Evolutionary conservation across 2,329 filamentous ascomycete genomes (phyloP), one percentile per base, ranked within the genome.

Genomic region (Verticillium alfalfae): DNA sequence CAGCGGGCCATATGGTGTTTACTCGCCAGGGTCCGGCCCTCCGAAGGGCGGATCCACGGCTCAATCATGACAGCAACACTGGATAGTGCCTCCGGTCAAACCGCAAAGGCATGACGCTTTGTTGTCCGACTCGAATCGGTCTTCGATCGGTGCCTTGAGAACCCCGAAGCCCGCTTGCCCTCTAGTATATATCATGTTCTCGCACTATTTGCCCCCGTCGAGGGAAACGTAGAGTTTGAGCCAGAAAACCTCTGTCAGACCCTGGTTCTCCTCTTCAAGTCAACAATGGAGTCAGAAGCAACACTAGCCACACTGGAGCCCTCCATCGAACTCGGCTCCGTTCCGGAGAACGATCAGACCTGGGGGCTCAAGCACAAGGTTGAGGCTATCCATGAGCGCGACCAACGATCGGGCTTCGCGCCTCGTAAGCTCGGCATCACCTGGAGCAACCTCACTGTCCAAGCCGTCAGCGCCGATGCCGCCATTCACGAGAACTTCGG

Each of bases 401-500:
- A 82, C 18, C 67, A 75, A 18, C 73, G 75, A 3, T 81, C 81
- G 4, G 78, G 79, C 2, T 75, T 80, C 62, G 81, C 79, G 34
- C 70, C 74, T 9, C 77, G 81, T 41, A 75, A 81, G 67, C 78
- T 89, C 3, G 88, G 88, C 31, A 79, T 91, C 0, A 85, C 88
- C 1, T 91, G 87, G 84, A 78, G 84, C 65, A 78, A 86, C 61
- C 76, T 91, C 56, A 88, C 79, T 0, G 88, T 91, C 18, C 79
- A 86, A 60, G 88, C 84, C 16, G 76, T 84, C 70, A 82, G 83
- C 34, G 76, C 86, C 15, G 84, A 88, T 34, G 83, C 87, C 2
- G 84, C 86, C 10, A 77, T 90, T 37, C 86, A 90, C 65, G 87
- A 90, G 67, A 85, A 89, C 58, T 81, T 89, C 57, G 59, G 85